Evolutionary conservation across 305 asterid species (phyloP), one percentile per base, ranked within the genome.

Genomic region (Rubia occidens): DNA sequence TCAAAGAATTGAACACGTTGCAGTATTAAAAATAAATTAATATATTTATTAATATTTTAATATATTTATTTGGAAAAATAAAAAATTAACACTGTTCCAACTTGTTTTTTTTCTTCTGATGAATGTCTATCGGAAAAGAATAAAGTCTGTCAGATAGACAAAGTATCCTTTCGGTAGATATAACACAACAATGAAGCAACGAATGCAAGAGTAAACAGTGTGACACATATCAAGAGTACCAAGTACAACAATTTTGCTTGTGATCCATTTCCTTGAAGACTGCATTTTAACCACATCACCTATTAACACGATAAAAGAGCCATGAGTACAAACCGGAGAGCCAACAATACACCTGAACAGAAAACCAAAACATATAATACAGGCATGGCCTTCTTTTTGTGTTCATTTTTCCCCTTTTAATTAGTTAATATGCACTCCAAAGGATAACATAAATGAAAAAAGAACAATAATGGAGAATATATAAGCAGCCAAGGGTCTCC

Each of bases 41-140:
- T n/a, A n/a, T n/a, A n/a, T n/a, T n/a, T n/a, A n/a, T n/a, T n/a
- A n/a, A n/a, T n/a, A n/a, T n/a, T n/a, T n/a, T n/a, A n/a, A n/a
- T n/a, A n/a, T n/a, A n/a, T n/a, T n/a, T n/a, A n/a, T n/a, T n/a
- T n/a, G n/a, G n/a, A n/a, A n/a, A n/a, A n/a, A n/a, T n/a, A n/a
- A n/a, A n/a, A n/a, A n/a, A n/a, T n/a, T 74, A 65, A 71, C 85
- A 72, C 90, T 85, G 79, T 77, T 80, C 78, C 24, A 80, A 78
- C 97, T 89, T 21, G 84, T 77, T 71, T 81, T 86, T 68, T 85
- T 82, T n/a, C n/a, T 73, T 87, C 97, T n/a, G 71, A 67, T 18
- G 85, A 76, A 68, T 81, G 88, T 66, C 83, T 81, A 76, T 86
- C 96, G 0, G 89, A 78, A 13, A 92, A 77, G 74, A 81, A 78